A percentile compares a stretch with the other conserved stretches of the same genome.
Conservation (phyloP, 2,329 filamentous ascomycete species). For the Calonectria montana region DNA sequence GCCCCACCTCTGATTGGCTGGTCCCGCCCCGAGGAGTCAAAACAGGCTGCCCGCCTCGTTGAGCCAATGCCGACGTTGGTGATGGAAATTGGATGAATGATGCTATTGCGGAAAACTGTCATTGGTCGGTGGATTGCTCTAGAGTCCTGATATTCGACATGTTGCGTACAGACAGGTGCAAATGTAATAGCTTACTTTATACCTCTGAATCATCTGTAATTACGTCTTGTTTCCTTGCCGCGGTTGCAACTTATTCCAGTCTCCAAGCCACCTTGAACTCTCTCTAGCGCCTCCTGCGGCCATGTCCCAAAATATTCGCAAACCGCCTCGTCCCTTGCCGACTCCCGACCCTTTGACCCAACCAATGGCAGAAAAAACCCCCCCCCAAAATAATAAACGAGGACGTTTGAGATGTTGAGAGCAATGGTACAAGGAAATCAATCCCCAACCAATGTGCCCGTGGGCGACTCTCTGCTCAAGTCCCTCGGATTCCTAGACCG, state of each 20-base stretch:
- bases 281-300: too few species aligned
- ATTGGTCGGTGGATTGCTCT: background rate
- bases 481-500: conserved; percentile 70
- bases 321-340: background rate
- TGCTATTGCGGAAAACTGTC: background rate
- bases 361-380: conserved; percentile 7
- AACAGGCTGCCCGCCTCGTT: background rate
- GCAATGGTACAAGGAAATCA: background rate
- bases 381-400: background rate
- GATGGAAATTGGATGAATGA: background rate
- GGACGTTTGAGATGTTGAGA: conserved; percentile 20
- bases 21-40: background rate
- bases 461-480: conserved; percentile 55
- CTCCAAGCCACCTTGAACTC: background rate
- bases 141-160: background rate
- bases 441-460: background rate
- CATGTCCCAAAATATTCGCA: background rate
- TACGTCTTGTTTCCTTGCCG: background rate
- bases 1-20: conserved; percentile 34
- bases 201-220: background rate
- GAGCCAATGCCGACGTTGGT: background rate
- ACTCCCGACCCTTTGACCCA: background rate
- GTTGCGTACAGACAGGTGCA: background rate
- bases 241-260: background rate
- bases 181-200: background rate